A percentile compares a stretch with the other conserved stretches of the same genome.
Evolutionary conservation across 2,329 filamentous ascomycete genomes (phyloP).

Genomic region (Hypoxylon rubiginosum): DNA sequence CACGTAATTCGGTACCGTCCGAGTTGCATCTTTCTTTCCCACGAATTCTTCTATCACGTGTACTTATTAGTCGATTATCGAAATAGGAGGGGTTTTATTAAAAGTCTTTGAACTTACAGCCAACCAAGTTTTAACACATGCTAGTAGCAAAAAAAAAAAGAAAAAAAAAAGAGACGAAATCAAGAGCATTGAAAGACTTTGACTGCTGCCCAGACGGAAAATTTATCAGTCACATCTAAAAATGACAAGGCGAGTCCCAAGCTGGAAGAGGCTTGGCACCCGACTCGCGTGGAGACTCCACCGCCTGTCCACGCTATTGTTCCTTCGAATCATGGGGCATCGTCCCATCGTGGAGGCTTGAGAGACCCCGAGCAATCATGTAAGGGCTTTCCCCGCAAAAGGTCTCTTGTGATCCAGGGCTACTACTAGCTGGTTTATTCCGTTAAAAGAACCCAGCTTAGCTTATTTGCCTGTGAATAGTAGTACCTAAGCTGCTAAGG

Average conservation of each 20-base stretch:
- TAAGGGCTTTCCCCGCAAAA: conserved; percentile 36
- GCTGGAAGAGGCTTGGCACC: conserved; percentile 29
- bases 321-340: conserved; percentile 38
- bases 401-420: conserved; percentile 32
- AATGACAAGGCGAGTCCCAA: conserved; percentile 22
- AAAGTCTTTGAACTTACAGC: not conserved
- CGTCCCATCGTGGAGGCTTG: conserved; percentile 34
- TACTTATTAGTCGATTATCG: conserved; percentile 6
- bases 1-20: not conserved
- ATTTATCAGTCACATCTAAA: conserved; percentile 11
- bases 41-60: conserved; percentile 11
- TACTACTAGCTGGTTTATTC: conserved; percentile 24
- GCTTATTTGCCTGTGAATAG: conserved; percentile 6
- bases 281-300: conserved; percentile 39
- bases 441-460: conserved; percentile 21
- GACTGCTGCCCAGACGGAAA: conserved; percentile 7
- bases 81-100: not conserved
- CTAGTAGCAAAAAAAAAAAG: too few species aligned
- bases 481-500: too few species aligned
- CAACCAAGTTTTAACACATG: not conserved
- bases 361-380: conserved; percentile 19
- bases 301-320: conserved; percentile 34
- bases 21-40: conserved; percentile 3
- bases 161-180: too few species aligned
- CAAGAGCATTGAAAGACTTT: not conserved